Evolutionary conservation across 345 rosid genomes (phyloP).

Genomic region (Turritis glabra): DNA sequence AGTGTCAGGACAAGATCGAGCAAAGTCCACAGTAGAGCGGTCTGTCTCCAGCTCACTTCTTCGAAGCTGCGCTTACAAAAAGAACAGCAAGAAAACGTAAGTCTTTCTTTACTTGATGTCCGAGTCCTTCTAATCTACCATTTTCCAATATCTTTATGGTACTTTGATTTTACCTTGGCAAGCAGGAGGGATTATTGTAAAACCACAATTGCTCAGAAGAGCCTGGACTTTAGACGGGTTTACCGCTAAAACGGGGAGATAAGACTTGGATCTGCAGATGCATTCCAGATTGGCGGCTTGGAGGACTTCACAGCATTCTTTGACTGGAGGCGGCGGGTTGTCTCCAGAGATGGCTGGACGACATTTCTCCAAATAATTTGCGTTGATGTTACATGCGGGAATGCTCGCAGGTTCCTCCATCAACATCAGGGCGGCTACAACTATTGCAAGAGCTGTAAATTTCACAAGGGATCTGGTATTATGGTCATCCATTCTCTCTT

Average conservation of each 20-base stretch:
- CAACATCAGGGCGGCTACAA: neutral
- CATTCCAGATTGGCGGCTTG: slow-evolving; percentile 40
- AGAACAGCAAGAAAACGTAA: neutral
- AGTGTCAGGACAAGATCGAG: neutral
- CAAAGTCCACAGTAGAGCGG: neutral
- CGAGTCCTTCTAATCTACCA: neutral
- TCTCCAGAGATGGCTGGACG: slow-evolving; percentile 43
- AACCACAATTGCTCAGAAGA: slow-evolving; percentile 44
- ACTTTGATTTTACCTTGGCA: slow-evolving; percentile 37
- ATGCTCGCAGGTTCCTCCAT: slow-evolving; percentile 5
- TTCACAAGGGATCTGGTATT: slow-evolving; percentile 13
- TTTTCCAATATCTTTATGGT: neutral
- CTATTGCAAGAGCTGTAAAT: slow-evolving; percentile 18
- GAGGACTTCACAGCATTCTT: slow-evolving; percentile 41
- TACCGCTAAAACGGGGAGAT: slow-evolving; percentile 42
- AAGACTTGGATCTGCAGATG: slow-evolving; percentile 44
- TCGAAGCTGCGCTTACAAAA: neutral
- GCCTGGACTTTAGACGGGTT: slow-evolving; percentile 38
- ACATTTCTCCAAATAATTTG: slow-evolving; percentile 38
- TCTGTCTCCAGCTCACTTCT: slow-evolving; percentile 16
- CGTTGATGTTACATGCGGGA: slow-evolving; percentile 38
- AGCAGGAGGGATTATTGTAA: slow-evolving; percentile 36
- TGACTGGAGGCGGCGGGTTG: slow-evolving; percentile 41
- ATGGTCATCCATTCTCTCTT: neutral
- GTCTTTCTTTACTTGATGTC: neutral